phyloP scores from a whole-genome alignment of 2,329 filamentous ascomycete genomes.

The Fusarium pseudonygamai region DNA sequence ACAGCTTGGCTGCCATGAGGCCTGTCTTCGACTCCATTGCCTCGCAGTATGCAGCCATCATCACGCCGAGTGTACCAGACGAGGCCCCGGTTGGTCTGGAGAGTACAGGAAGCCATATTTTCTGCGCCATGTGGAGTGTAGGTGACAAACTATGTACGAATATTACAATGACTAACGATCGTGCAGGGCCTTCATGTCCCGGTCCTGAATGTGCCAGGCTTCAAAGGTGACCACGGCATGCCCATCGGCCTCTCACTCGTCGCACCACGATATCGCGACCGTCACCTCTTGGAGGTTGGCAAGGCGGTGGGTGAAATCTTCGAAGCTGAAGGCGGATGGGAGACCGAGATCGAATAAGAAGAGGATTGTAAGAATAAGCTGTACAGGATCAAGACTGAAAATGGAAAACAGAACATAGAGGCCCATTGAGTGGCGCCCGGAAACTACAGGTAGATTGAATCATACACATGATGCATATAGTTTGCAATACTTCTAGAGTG shows the following conservation, averaged over 20 bases:
- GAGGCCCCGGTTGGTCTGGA: slow-evolving; percentile 66
- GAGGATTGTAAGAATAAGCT: background rate
- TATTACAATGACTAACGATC: background rate
- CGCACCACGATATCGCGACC: slow-evolving; percentile 57
- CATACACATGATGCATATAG: background rate
- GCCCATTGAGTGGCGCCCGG: slow-evolving; percentile 1
- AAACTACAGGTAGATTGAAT: background rate
- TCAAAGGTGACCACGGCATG: slow-evolving; percentile 61
- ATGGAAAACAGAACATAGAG: background rate
- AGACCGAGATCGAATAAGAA: slow-evolving; percentile 16
- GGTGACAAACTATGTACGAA: slow-evolving; percentile 29
- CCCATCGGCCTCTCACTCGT: slow-evolving; percentile 68
- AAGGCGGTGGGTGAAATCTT: slow-evolving; percentile 51
- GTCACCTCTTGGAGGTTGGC: slow-evolving; percentile 55
- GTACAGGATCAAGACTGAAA: background rate
- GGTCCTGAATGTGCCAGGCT: slow-evolving; percentile 71
- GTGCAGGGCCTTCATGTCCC: slow-evolving; percentile 64
- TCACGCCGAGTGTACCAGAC: slow-evolving; percentile 68
- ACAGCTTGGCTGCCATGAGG: slow-evolving; percentile 62
- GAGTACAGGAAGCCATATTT: slow-evolving; percentile 65
- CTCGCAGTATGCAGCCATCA: slow-evolving; percentile 61
- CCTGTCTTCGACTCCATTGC: slow-evolving; percentile 65
- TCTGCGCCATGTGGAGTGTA: slow-evolving; percentile 64
- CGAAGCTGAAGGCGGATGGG: slow-evolving; percentile 44
- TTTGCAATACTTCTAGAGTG: background rate